Evolutionary conservation across 2,329 filamentous ascomycete species (phyloP).

Genomic region (Colletotrichum coccodes): DNA sequence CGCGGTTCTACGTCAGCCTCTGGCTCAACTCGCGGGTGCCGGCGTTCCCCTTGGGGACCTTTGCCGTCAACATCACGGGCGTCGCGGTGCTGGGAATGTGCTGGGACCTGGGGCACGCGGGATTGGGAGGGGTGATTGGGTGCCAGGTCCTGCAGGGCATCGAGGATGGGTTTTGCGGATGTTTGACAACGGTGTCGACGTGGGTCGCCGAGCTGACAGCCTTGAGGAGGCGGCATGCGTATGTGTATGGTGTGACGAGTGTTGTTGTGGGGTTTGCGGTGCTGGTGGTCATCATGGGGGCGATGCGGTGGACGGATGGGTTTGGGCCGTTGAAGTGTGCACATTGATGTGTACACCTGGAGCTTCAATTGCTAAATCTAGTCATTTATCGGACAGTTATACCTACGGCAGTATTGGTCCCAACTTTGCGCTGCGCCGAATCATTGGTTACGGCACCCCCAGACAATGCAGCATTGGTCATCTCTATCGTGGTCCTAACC

Average conservation of each 20-base stretch:
- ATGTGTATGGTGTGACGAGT: slow-evolving; percentile 74
- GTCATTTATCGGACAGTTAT: too few species aligned
- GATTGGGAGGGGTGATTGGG: slow-evolving; percentile 62
- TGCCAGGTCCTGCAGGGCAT: slow-evolving; percentile 76
- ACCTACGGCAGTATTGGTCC: too few species aligned
- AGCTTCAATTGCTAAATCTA: too few species aligned
- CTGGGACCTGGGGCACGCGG: slow-evolving; percentile 81
- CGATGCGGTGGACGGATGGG: slow-evolving; percentile 74
- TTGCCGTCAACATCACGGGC: slow-evolving; percentile 82
- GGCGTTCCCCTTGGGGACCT: slow-evolving; percentile 87
- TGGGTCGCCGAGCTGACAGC: slow-evolving; percentile 71
- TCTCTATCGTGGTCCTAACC: too few species aligned
- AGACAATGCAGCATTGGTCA: too few species aligned
- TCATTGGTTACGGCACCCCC: too few species aligned
- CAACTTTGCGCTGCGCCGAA: too few species aligned
- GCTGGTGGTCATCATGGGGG: slow-evolving; percentile 79
- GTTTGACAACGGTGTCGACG: slow-evolving; percentile 73
- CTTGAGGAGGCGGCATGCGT: slow-evolving; percentile 65
- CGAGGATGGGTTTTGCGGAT: slow-evolving; percentile 76
- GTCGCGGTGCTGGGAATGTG: slow-evolving; percentile 79
- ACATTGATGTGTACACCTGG: neutral
- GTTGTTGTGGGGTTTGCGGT: slow-evolving; percentile 67
- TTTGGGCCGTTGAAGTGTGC: slow-evolving; percentile 57
- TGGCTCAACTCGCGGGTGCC: slow-evolving; percentile 74
- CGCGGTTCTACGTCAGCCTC: slow-evolving; percentile 78